Base-by-base conservation (phyloP, 2,329 filamentous ascomycete genomes). In the Coniochaeta sp. region DNA sequence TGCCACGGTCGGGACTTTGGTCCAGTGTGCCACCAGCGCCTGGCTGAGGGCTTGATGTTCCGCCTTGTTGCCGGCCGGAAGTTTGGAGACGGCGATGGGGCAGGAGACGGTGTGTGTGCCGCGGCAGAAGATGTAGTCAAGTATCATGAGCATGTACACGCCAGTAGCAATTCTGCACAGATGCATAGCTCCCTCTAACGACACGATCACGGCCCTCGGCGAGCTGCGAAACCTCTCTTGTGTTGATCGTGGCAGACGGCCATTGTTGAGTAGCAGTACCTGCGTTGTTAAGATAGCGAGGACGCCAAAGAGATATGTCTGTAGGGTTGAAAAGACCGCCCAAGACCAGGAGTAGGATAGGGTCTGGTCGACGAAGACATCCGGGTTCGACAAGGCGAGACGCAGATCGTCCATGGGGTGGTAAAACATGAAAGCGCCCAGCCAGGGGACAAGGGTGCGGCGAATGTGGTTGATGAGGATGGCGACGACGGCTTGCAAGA, bases 391-490 rank as follows among this genome's bases (percentile, higher is more conserved):
- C 16, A 65, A 65, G n/a, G 71, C 75, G 47, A 73, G 65, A 59
- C 73, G 75, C 63, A 76, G 69, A 61, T 67, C 66, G 30, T 70
- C 72, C 59, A 72, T 65, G 12, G 73, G 73, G 24, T 65, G 64
- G 60, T 63, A 59, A 63, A 70, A 70, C 14, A 70, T 56, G 34
- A 70, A 73, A 24, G 69, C 63, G 3, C 68, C 70, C 0, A 73
- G 60, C 65, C 63, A 68, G 7, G 71, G 73, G 12, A 59, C 47
- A 0, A 77, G 60, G n/a, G 70, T 64, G 22, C 72, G 67, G 4
- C 74, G 71, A 17, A 75, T 65, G 63, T 79, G 76, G 68, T 78
- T 72, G 28, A 72, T 47, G 14, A 77, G 61, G 17, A 74, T 69
- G 57, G 76, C 76, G 42, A 70, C 66, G 16, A 69, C 42, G 50